These are phyloP conservation scores for Dothistroma septosporum DNA, from an alignment of 2,329 filamentous ascomycete species.

Conservation along the genomic window DNA sequence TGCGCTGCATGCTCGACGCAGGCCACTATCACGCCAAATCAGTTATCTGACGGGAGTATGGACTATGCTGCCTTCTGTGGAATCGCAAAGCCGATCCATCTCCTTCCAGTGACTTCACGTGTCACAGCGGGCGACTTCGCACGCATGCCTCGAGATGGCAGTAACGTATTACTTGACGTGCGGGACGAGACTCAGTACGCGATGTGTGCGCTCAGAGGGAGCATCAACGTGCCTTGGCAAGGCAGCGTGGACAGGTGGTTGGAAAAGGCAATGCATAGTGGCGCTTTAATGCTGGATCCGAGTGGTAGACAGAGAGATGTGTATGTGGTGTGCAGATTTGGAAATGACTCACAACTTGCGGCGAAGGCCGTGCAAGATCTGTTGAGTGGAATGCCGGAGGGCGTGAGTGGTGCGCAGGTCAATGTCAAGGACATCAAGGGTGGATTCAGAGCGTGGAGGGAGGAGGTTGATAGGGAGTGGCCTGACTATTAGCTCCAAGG, in stretches of 20 bases:
- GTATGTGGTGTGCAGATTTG: constrained; percentile 65
- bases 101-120: constrained; percentile 62
- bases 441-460: constrained; percentile 69
- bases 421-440: constrained; percentile 68
- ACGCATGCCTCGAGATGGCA: constrained; percentile 24
- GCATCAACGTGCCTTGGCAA: constrained; percentile 70
- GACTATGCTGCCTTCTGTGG: constrained; percentile 90
- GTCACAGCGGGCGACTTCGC: constrained; percentile 63
- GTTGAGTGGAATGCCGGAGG: constrained; percentile 40
- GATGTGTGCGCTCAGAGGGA: constrained; percentile 70
- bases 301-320: constrained; percentile 38
- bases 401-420: constrained; percentile 44
- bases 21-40: constrained; percentile 58
- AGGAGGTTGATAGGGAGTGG: constrained; percentile 58
- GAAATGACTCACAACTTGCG: constrained; percentile 74
- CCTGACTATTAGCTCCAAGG: constrained; percentile 61
- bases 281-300: constrained; percentile 28
- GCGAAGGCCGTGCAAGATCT: constrained; percentile 61
- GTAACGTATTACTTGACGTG: constrained; percentile 71
- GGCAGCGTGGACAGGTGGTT: constrained; percentile 40
- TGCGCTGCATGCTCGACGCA: constrained; percentile 73
- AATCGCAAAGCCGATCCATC: constrained; percentile 48
- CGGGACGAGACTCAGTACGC: constrained; percentile 80
- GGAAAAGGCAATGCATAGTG: constrained; percentile 24
- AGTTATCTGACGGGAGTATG: constrained; percentile 54